Evolutionary conservation across 2,329 filamentous ascomycete species (phyloP), one percentile per base, ranked within the genome.

Genomic region (Colletotrichum lentis): DNA sequence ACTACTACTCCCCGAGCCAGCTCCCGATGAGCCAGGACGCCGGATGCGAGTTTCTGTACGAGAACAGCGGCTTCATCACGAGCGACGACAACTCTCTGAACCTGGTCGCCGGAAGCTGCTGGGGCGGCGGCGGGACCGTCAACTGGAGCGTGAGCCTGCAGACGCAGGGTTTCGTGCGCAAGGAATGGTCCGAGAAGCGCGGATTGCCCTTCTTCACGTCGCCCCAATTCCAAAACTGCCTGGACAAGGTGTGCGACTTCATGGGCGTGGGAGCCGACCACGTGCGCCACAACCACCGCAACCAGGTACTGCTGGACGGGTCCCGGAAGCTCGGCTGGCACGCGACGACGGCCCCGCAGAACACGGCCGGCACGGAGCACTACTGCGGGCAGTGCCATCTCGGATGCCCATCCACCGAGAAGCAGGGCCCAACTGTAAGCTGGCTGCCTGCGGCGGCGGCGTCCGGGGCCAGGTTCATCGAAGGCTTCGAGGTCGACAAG

Each of bases 41-140:
- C 12, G 92, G 84, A 0, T 81, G 82, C 52, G 77, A 83, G 7
- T 87, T 91, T 73, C 81, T 97, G 35, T 96, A 87, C 73, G 91
- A 94, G 73, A 88, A 87, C 69, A 86, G 86, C 24, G 91, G 91
- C 8, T 77, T 87, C 20, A 73, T 85, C 5, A 73, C 84, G 72
- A 82, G 83, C 69, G 82, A 90, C 69, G 85, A 91, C 73, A 81
- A 81, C 12, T 84, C 85, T 6, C 81, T 90, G 39, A 85, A 80
- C 18, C 77, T 95, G 14, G 76, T 92, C 3, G 87, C 91, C 0
- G 94, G 92, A 1, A 86, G 88, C 64, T 87, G 87, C 39, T 97
- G 91, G 88, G 94, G 94, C 37, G 94, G 94, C 49, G 94, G 94
- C 63, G 94, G 94, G 6, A 93, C 92, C 0, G 80, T 97, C 73